Base-by-base conservation (phyloP, 1,284 basidiomycete genomes). In the Austroboletus niveus region DNA sequence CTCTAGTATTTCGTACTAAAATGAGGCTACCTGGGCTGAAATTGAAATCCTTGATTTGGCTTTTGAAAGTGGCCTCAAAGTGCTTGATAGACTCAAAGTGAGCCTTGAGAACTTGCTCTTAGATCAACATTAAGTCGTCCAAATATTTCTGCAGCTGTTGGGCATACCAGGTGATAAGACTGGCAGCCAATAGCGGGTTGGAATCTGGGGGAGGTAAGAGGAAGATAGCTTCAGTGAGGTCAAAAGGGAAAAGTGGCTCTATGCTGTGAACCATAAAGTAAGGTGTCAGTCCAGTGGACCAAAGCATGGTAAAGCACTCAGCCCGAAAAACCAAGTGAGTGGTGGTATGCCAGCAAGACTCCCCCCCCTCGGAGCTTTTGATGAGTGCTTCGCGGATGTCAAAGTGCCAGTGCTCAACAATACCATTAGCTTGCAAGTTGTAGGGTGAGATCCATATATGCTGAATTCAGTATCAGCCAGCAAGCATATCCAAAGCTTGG, bases 401-500 rank as follows among this genome's bases (percentile, higher is more conserved):
- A 17, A 17, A 17, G 17, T 17, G 17, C 17, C 17, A 17, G 3
- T 12, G 15, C 51, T 79, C 74, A 0, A 75, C 64, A 0, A 72
- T 52, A 0, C 76, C 70, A 47, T 78, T 78, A 0, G 69, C 71
- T 4, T 62, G 64, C 0, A 73, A 78, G 51, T 80, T 80, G 52
- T 80, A 80, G 0, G 63, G 64, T 0, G 71, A 74, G 10, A 80
- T 77, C 0, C 63, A 44, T 31, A 80, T 76, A 35, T 76, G 70
- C 0, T 53, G 42, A 11, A 80, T 69, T 3, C 62, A 42, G 47
- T 75, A 78, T 2, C 61, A 56, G 9, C 67, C 51, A 0, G 54
- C 54, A 0, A 79, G 61, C 12, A 64, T 53, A 0, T 63, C 57
- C 2, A 71, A 30, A 0, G 73, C 77, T 17, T 58, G 60, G 0